These are phyloP conservation scores for Suillus tomentosus DNA, from an alignment of 768 basidiomycete genomes.

Conservation along the genomic window DNA sequence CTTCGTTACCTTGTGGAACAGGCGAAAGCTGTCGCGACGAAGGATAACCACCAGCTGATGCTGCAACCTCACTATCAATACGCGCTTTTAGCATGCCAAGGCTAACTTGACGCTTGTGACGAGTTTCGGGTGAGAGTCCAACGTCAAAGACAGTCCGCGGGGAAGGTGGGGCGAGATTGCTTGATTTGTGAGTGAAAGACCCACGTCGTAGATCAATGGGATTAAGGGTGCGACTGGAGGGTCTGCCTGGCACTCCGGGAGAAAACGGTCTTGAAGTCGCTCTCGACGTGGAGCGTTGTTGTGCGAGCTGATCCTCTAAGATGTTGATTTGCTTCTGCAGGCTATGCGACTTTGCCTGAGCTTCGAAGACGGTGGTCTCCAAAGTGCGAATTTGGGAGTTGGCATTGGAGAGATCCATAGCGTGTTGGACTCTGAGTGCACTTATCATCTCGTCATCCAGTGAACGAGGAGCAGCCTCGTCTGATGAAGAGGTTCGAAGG, in stretches of 20 bases:
- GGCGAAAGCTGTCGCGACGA: conserved; percentile 59
- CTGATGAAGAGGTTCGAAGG: conserved; percentile 44
- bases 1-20: conserved; percentile 38
- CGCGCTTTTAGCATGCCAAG: conserved; percentile 89
- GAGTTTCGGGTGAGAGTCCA: conserved; percentile 69
- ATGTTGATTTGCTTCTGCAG: conserved; percentile 66
- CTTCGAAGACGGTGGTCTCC: conserved; percentile 72
- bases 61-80: conserved; percentile 77
- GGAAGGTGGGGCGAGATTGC: conserved; percentile 38
- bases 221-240: conserved; percentile 43
- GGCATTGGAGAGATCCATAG: conserved; percentile 77
- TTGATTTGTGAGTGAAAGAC: conserved; percentile 35
- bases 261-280: conserved; percentile 49
- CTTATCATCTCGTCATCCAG: conserved; percentile 76
- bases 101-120: conserved; percentile 82
- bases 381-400: conserved; percentile 79
- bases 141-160: conserved; percentile 68
- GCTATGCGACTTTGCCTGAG: conserved; percentile 65
- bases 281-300: conserved; percentile 44
- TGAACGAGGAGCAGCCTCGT: conserved; percentile 47
- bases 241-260: conserved; percentile 44
- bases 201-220: conserved; percentile 37
- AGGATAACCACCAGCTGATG: conserved; percentile 41
- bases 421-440: conserved; percentile 70
- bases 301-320: conserved; percentile 67